Conservation (phyloP, 2,329 filamentous ascomycete genomes). For the Paradendryphiella salina region DNA sequence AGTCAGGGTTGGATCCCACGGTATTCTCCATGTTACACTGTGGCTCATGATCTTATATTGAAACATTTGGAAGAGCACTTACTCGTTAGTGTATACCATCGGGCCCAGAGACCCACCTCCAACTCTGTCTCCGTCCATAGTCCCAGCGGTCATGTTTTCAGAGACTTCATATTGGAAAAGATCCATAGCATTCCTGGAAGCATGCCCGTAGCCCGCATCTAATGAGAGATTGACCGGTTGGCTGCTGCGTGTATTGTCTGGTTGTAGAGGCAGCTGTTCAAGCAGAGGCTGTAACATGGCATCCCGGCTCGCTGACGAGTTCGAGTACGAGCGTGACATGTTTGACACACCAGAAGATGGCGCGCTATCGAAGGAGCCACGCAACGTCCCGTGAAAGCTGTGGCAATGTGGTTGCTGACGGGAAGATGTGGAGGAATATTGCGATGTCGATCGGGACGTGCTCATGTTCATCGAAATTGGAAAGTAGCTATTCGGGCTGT, state of each 20-base stretch:
- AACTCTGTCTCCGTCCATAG: not conserved
- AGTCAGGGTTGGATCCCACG: not conserved
- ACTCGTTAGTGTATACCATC: slow-evolving; percentile 3
- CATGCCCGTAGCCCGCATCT: not conserved
- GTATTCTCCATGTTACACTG: not conserved
- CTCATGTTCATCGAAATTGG: slow-evolving; percentile 7
- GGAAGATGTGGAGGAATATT: slow-evolving; percentile 13
- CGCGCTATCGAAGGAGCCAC: slow-evolving; percentile 1
- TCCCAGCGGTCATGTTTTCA: not conserved
- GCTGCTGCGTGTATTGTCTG: not conserved
- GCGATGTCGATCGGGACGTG: slow-evolving; percentile 20
- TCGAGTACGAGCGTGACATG: slow-evolving; percentile 17
- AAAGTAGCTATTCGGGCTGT: not conserved
- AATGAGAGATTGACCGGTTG: not conserved
- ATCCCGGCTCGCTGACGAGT: slow-evolving; percentile 1
- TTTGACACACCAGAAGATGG: not conserved
- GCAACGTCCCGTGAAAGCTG: not conserved
- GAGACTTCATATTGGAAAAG: slow-evolving; percentile 1
- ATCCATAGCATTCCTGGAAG: not conserved
- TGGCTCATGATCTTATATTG: slow-evolving; percentile 5
- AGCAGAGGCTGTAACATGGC: not conserved
- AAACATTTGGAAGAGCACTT: slow-evolving; percentile 12
- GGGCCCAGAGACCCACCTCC: not conserved
- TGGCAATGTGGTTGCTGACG: not conserved
- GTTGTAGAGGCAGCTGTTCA: not conserved